Evolutionary conservation across 352 stramenopile species (phyloP).

Genomic region (Pythium apleroticum): DNA sequence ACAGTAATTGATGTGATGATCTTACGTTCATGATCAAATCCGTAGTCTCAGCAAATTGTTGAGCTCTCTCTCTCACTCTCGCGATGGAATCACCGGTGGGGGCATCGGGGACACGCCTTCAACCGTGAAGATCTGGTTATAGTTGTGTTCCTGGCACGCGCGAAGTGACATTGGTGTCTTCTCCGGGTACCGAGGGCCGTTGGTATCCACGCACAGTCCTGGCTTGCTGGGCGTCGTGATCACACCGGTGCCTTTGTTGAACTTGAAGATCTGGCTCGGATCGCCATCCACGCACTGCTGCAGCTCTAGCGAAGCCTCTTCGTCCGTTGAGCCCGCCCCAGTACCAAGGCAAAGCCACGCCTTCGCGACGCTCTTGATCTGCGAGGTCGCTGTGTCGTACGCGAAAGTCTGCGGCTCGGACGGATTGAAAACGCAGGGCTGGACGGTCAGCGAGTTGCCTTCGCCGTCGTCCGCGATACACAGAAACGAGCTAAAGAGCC

Average conservation of each 20-base stretch:
- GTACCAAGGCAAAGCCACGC: slow-evolving; percentile 2
- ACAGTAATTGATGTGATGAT: too few species aligned
- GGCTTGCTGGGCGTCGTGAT: not conserved
- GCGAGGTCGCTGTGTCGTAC: not conserved
- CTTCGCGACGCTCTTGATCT: slow-evolving; percentile 12
- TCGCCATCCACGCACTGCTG: not conserved
- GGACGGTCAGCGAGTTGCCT: not conserved
- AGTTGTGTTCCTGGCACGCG: not conserved
- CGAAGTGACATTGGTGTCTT: not conserved
- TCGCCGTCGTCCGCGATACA: slow-evolving; percentile 4
- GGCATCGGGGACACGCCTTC: slow-evolving; percentile 11
- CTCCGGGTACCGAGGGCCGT: not conserved
- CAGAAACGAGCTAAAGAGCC: slow-evolving; percentile 14
- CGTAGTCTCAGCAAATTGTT: not conserved
- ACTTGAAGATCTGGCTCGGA: not conserved
- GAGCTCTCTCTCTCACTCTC: not conserved
- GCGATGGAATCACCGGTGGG: not conserved
- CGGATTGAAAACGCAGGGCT: slow-evolving; percentile 5
- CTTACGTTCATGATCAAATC: too few species aligned
- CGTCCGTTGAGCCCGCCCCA: not conserved
- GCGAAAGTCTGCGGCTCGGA: slow-evolving; percentile 5
- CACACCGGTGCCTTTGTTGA: not conserved
- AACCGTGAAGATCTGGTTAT: slow-evolving; percentile 13
- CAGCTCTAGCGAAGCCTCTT: not conserved
- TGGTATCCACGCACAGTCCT: slow-evolving; percentile 1